phyloP scores from a whole-genome alignment of 176 grass and related monocot species.

The Triticum turgidum region DNA sequence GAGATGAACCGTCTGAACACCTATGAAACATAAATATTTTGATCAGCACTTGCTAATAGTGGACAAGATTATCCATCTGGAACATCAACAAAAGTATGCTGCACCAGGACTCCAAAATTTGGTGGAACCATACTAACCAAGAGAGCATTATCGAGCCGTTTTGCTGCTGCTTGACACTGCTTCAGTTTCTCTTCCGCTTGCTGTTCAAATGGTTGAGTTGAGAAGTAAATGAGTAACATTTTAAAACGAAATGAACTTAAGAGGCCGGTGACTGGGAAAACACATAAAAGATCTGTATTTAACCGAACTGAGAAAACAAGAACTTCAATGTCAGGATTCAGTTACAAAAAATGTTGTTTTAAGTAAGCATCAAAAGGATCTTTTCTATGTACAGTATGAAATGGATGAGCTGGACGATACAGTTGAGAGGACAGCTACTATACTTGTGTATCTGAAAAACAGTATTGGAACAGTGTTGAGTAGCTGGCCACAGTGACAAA shows the following conservation, averaged over 20 bases:
- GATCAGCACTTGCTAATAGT: neutral
- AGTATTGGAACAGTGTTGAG: neutral
- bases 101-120: neutral
- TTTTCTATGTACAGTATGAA: neutral
- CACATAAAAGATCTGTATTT: neutral
- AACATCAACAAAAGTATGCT: slow-evolving; percentile 11
- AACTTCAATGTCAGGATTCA: neutral
- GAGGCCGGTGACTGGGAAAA: neutral
- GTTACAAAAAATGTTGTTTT: neutral
- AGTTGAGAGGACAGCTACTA: neutral
- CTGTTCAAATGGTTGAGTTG: slow-evolving; percentile 33
- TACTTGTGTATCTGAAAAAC: neutral
- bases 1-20: slow-evolving; percentile 75
- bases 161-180: slow-evolving; percentile 77
- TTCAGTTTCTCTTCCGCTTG: slow-evolving; percentile 63
- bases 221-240: slow-evolving; percentile 31
- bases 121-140: slow-evolving; percentile 59
- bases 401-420: neutral
- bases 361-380: neutral
- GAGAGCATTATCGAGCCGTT: slow-evolving; percentile 68
- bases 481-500: neutral
- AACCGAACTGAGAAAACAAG: neutral
- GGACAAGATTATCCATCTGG: neutral
- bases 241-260: neutral
- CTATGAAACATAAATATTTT: slow-evolving; percentile 31